Percentiles rank a stretch among this genome's conserved stretches.
Conservation (phyloP, 2,329 filamentous ascomycete species). For the Pseudogymnoascus sp. region DNA sequence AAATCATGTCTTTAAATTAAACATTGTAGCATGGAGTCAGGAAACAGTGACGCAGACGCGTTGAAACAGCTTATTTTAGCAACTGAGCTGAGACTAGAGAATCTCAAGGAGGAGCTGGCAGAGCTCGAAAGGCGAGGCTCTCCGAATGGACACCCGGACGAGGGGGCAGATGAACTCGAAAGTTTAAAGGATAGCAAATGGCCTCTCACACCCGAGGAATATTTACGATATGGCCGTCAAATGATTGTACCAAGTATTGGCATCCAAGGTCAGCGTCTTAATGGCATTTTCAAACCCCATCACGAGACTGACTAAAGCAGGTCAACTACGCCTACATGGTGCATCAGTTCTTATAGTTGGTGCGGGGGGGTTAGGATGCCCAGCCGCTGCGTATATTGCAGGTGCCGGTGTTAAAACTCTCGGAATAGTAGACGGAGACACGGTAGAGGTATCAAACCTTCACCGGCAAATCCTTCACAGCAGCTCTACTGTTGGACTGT, state of each 20-base stretch:
- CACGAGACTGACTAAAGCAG: constrained; percentile 35
- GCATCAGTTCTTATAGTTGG: constrained; percentile 75
- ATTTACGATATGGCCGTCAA: constrained; percentile 80
- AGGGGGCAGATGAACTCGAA: constrained; percentile 7
- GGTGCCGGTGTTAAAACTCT: constrained; percentile 79
- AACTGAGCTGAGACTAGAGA: constrained; percentile 41
- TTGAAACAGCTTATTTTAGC: constrained; percentile 41
- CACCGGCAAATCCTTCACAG: constrained; percentile 85
- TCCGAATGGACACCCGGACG: constrained; percentile 9
- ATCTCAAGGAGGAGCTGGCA: constrained; percentile 39
- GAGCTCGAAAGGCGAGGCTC: constrained; percentile 19
- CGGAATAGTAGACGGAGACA: constrained; percentile 80
- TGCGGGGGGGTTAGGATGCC: constrained; percentile 83
- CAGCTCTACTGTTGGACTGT: constrained; percentile 60
- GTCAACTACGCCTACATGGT: constrained; percentile 65
- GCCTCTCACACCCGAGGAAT: constrained; percentile 66
- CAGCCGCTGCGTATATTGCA: constrained; percentile 85
- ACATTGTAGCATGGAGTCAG: not conserved
- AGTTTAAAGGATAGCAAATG: constrained; percentile 40
- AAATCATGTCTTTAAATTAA: not conserved
- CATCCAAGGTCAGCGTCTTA: constrained; percentile 50
- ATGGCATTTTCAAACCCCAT: not conserved
- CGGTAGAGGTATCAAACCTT: constrained; percentile 81
- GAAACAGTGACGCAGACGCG: not conserved
- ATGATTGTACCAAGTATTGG: constrained; percentile 82